Evolutionary conservation across 805 yeast species (phyloP), one percentile per base, ranked within the genome.

Genomic region (Sporopachydermia lactativora): DNA sequence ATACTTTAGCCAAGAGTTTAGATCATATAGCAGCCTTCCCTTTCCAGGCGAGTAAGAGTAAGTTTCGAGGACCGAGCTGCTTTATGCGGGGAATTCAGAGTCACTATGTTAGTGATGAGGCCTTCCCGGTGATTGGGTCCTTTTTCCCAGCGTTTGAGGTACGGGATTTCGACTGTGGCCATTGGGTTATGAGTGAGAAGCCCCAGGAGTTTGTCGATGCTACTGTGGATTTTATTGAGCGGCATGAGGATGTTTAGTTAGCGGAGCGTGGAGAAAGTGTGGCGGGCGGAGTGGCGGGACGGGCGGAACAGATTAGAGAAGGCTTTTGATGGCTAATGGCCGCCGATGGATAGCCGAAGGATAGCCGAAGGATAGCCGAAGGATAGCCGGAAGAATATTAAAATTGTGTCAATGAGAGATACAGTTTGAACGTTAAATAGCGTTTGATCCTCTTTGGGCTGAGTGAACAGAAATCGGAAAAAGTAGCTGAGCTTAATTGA

Each of bases 101-200:
- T 1, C 58, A 64, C 4, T 88, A 84, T 54, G 77, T 89, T 15
- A 79, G 94, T 0, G 96, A 88, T 55, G 95, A 86, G 45, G 73
- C 71, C 18, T 55, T 86, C 16, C 77, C 81, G 0, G 72, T 71
- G 15, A 79, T 85, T 39, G 94, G 88, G 1, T 60, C 62, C 42
- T 82, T 72, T 52, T 89, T 85, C 60, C 96, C 96, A 0, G 63
- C 66, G 17, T 85, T 85, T 52, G 81, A 75, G 45, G 60, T 82
- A 11, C 65, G 71, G 37, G 95, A 81, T 52, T 63, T 92, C 17
- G 78, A 83, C 15, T 73, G 88, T 0, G 96, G 96, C 2, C 98
- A 89, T 58, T 89, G 96, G 95, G 48, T 88, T 13, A 84, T 84
- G 47, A 74, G 84, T 35, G 96, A 89, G 53, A 79, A 80, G 48